Evolutionary conservation across 2,329 filamentous ascomycete species (phyloP).

Genomic region (Microsporum canis): DNA sequence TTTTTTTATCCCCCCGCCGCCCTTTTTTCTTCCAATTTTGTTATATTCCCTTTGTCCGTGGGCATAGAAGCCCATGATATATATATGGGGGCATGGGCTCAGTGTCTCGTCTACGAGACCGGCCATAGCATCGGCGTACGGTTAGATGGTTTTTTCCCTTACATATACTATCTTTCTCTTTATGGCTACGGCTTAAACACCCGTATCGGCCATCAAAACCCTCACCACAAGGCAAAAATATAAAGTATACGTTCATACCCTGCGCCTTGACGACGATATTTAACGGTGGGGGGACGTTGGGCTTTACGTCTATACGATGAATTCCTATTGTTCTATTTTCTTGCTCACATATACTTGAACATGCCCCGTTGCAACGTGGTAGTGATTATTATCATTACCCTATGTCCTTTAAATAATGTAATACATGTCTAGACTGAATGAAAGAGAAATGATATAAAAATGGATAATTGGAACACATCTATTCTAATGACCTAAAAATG

Average conservation of each 20-base stretch:
- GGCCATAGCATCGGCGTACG: conserved; percentile 2
- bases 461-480: neutral
- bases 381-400: neutral
- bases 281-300: neutral
- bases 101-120: neutral
- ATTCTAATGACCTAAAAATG: conserved; percentile 1
- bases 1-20: neutral
- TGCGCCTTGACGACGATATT: neutral
- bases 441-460: neutral
- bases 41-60: neutral
- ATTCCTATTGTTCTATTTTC: neutral
- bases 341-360: neutral
- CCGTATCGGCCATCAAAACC: neutral
- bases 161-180: neutral
- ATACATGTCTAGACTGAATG: neutral
- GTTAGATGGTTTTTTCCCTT: neutral
- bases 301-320: neutral
- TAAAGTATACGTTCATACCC: neutral
- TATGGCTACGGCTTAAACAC: neutral
- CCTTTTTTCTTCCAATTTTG: neutral
- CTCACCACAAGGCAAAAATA: neutral
- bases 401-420: neutral
- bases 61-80: neutral
- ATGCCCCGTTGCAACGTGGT: neutral
- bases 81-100: conserved; percentile 3